These are phyloP conservation scores for Syzygium syzygioides DNA, from an alignment of 441 rosid genomes.

Conservation along the genomic window DNA sequence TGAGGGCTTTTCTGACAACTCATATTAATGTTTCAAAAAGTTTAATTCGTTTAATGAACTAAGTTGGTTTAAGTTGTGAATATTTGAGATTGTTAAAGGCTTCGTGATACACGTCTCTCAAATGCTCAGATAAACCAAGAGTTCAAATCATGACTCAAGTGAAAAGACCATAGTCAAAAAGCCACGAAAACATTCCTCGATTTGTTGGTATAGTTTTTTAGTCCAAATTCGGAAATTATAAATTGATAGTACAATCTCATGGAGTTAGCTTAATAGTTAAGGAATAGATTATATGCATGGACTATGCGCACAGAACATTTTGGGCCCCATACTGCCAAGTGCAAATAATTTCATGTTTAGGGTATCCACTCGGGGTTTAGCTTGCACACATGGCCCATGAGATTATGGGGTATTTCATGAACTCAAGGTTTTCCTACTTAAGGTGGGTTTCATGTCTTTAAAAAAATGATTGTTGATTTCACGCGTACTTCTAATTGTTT, in stretches of 20 bases:
- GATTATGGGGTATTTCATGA: neutral
- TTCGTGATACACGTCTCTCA: neutral
- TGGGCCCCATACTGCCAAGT: neutral
- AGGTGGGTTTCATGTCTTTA: neutral
- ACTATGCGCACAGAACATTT: neutral
- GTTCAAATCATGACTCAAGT: neutral
- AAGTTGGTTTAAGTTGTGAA: neutral
- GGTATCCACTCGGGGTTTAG: neutral
- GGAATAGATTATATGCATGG: neutral
- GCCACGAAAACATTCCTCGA: neutral
- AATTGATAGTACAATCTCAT: neutral
- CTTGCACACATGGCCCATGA: neutral
- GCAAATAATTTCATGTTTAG: neutral
- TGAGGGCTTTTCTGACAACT: neutral
- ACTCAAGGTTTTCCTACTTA: neutral
- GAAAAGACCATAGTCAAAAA: neutral
- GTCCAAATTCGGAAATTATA: neutral
- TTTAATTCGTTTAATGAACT: neutral
- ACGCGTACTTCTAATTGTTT: neutral
- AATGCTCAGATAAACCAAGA: neutral
- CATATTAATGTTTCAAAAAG: neutral
- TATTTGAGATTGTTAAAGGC: neutral
- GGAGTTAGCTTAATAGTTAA: neutral
- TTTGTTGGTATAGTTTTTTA: neutral
- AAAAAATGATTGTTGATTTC: neutral